phyloP scores from a whole-genome alignment of 371 early-diverging fungal genomes.

The Funneliformis caledonium region DNA sequence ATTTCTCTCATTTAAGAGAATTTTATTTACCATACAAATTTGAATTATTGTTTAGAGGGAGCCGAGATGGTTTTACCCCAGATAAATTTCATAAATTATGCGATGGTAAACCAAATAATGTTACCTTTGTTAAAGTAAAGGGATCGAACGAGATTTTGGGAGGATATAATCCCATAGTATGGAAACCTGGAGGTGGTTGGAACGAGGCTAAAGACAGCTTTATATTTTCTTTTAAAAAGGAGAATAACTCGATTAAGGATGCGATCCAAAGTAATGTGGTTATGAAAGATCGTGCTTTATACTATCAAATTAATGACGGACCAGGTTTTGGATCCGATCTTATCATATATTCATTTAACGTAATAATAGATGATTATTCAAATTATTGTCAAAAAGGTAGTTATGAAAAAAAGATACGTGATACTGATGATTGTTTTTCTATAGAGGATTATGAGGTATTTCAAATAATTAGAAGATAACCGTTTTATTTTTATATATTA shows the following conservation, averaged over 20 bases:
- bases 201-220: background rate
- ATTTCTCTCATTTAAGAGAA: background rate
- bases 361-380: background rate
- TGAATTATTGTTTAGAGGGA: slow-evolving; percentile 4
- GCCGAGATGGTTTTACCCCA: slow-evolving; percentile 5
- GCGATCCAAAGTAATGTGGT: background rate
- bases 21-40: background rate
- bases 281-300: background rate
- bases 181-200: background rate
- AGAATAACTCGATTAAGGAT: background rate
- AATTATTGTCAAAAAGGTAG: background rate
- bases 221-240: slow-evolving; percentile 10
- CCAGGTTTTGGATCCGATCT: slow-evolving; percentile 24
- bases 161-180: slow-evolving; percentile 12
- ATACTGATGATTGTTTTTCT: too few relatives aligned
- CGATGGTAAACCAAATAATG: background rate
- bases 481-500: too few relatives aligned
- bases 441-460: too few relatives aligned
- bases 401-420: background rate
- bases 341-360: background rate
- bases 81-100: background rate
- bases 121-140: background rate
- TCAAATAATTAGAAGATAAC: too few relatives aligned
- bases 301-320: background rate
- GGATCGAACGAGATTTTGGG: slow-evolving; percentile 1